Conservation (phyloP, 345 rosid species). For the Gossypium ekmanianum region DNA sequence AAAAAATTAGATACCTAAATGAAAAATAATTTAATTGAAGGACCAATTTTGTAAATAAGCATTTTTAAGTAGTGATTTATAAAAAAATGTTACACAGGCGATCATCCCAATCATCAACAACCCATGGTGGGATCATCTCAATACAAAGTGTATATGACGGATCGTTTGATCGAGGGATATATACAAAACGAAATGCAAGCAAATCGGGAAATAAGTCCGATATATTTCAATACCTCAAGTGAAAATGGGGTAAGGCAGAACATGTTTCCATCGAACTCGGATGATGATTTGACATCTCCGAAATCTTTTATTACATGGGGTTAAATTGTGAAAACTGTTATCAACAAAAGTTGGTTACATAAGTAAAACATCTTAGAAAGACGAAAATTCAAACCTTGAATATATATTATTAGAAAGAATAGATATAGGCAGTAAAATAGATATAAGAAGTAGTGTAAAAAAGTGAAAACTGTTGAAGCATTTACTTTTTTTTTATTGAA, state of each 20-base stretch:
- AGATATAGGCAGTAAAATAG: too few relatives aligned
- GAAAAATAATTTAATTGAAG: neutral
- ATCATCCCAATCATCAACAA: constrained; percentile 30
- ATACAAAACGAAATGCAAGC: constrained; percentile 17
- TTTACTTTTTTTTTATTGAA: too few relatives aligned
- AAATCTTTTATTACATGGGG: constrained; percentile 29
- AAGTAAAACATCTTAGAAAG: too few relatives aligned
- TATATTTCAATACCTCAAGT: constrained; percentile 10
- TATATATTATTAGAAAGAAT: too few relatives aligned
- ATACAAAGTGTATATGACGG: constrained; percentile 24
- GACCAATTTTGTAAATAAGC: neutral
- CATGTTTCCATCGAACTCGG: constrained; percentile 40
- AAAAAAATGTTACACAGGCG: constrained; percentile 27
- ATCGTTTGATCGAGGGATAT: constrained; percentile 24
- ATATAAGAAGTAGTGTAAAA: too few relatives aligned
- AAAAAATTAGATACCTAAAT: too few relatives aligned
- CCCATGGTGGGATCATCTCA: constrained; percentile 27
- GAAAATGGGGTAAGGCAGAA: constrained; percentile 26
- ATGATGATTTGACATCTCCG: constrained; percentile 34
- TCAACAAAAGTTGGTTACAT: too few relatives aligned
- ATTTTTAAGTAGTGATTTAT: neutral
- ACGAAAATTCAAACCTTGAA: too few relatives aligned
- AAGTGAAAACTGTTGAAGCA: too few relatives aligned
- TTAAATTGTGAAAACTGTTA: neutral
- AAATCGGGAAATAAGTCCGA: constrained; percentile 25